Conservation (phyloP, 2,329 filamentous ascomycete species). For the Pestalotiopsis sp. region DNA sequence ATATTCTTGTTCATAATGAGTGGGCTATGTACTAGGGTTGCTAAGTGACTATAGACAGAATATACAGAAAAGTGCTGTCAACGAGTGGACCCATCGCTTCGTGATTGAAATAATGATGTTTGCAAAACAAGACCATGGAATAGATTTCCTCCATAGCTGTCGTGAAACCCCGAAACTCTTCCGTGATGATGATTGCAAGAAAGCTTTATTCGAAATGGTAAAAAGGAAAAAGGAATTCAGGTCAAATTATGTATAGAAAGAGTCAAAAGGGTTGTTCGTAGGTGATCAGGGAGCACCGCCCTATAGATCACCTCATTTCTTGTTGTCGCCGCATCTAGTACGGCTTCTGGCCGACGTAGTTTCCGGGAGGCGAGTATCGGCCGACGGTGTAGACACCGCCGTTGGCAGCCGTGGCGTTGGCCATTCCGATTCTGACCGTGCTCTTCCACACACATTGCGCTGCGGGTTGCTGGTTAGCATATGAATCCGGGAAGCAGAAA, state of each 20-base stretch:
- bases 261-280: not conserved
- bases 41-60: not conserved
- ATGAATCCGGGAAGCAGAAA: not conserved
- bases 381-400: slow-evolving; percentile 35
- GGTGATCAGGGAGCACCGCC: not conserved
- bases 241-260: not conserved
- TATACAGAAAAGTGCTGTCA: not conserved
- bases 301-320: not conserved
- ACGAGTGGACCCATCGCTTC: not conserved
- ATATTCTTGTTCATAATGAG: not conserved
- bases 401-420: slow-evolving; percentile 25
- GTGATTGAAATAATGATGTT: not conserved
- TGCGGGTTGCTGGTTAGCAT: not conserved
- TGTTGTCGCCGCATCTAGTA: slow-evolving; percentile 21
- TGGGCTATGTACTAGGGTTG: not conserved
- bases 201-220: not conserved
- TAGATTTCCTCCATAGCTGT: not conserved
- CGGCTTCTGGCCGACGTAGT: slow-evolving; percentile 31
- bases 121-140: not conserved
- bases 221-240: not conserved
- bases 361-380: slow-evolving; percentile 36
- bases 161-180: not conserved
- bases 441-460: slow-evolving; percentile 34
- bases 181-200: not conserved
- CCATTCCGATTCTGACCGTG: slow-evolving; percentile 35